A percentile compares a stretch with the other conserved stretches of the same genome.
Conservation (phyloP, 208 protist species). For the Trypanosoma melophagium region DNA sequence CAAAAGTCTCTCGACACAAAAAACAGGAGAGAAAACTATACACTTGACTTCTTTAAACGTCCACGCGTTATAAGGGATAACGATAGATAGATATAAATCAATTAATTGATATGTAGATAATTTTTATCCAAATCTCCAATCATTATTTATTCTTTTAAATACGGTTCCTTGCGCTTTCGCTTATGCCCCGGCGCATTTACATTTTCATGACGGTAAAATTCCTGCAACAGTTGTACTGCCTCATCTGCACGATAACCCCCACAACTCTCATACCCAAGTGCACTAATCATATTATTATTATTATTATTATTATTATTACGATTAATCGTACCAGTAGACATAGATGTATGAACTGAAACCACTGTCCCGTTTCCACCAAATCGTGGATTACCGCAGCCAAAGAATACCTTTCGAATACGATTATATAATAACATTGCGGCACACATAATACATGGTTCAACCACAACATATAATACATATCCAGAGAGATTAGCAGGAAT, state of each 20-base stretch:
- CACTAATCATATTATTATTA: constrained; percentile 1
- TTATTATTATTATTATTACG: constrained; percentile 1
- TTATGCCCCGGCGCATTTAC: constrained; percentile 70
- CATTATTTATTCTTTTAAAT: neutral
- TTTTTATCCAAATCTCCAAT: neutral
- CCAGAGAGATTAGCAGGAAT: constrained; percentile 36
- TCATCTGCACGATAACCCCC: constrained; percentile 62
- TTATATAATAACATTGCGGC: constrained; percentile 84
- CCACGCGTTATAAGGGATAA: no score
- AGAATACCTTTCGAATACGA: constrained; percentile 80
- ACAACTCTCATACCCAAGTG: constrained; percentile 51
- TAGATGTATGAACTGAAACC: constrained; percentile 50
- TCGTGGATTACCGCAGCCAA: constrained; percentile 91
- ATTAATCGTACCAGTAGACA: neutral
- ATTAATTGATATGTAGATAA: neutral
- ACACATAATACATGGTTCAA: constrained; percentile 97
- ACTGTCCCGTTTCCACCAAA: constrained; percentile 96
- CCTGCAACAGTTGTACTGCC: constrained; percentile 69
- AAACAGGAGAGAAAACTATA: neutral
- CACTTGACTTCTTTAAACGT: no score
- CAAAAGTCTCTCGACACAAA: neutral
- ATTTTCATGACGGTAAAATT: constrained; percentile 86
- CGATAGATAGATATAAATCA: no score
- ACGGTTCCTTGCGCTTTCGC: constrained; percentile 48
- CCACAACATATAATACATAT: constrained; percentile 92